Percentiles rank a stretch among this genome's conserved stretches.
Evolutionary conservation across 2,329 filamentous ascomycete species (phyloP).

Genomic region (Alternaria consortialis): DNA sequence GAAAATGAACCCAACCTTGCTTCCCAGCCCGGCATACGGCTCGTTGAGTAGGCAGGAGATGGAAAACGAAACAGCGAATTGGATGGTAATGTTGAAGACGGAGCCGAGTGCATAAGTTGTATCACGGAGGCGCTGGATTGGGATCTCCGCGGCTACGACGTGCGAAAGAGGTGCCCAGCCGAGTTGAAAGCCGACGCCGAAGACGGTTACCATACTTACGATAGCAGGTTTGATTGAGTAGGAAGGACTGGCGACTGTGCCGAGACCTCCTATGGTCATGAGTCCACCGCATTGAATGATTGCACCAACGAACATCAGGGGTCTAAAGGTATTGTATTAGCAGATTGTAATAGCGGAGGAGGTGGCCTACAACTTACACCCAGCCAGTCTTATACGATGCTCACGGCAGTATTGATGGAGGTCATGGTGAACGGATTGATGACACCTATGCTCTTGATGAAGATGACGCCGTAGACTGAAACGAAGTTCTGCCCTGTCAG

Average conservation of each 20-base stretch:
- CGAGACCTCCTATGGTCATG: neutral
- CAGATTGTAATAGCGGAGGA: neutral
- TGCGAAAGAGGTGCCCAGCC: neutral
- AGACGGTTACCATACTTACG: neutral
- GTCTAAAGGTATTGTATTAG: neutral
- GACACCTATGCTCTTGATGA: neutral
- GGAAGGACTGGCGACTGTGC: neutral
- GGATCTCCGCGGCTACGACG: neutral
- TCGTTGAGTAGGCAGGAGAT: neutral
- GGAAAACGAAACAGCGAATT: conserved; percentile 3
- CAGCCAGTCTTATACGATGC: neutral
- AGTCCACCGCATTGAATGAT: neutral
- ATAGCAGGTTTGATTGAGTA: neutral
- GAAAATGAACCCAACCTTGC: neutral
- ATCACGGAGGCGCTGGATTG: neutral
- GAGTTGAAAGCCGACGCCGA: neutral
- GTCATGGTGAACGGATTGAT: neutral
- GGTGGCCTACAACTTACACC: neutral
- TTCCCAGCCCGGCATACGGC: neutral
- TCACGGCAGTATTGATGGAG: neutral
- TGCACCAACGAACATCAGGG: neutral
- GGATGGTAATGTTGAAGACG: neutral
- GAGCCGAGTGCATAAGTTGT: conserved; percentile 1
- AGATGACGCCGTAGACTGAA: neutral
- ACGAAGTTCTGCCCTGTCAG: neutral